These are phyloP conservation scores for Carallia brachiata DNA, from an alignment of 345 rosid genomes.

Conservation along the genomic window DNA sequence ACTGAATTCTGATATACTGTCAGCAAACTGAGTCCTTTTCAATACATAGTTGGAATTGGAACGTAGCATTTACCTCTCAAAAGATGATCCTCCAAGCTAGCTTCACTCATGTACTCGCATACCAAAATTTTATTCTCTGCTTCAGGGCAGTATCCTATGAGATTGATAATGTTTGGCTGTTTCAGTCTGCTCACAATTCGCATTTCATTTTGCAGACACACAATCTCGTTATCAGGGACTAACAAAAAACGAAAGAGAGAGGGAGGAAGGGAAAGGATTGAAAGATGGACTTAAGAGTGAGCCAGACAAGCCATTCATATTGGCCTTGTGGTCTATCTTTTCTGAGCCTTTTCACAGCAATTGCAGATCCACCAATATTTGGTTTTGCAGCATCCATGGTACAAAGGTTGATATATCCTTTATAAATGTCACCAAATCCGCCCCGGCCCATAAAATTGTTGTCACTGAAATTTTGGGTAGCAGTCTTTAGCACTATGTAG, in stretches of 20 bases:
- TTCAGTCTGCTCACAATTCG: constrained; percentile 2
- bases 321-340: constrained; percentile 14
- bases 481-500: constrained; percentile 17
- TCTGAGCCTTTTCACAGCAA: constrained; percentile 11
- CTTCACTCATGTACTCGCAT: neutral
- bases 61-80: constrained; percentile 3
- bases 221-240: neutral
- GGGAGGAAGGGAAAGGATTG: neutral
- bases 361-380: constrained; percentile 3
- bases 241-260: neutral
- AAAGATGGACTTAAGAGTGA: neutral
- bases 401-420: constrained; percentile 6
- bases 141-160: constrained; percentile 16
- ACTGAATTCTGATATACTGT: neutral
- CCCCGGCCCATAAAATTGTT: constrained; percentile 4
- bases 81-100: constrained; percentile 10
- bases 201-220: constrained; percentile 12
- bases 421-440: constrained; percentile 11
- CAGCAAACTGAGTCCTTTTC: neutral
- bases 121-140: constrained; percentile 5
- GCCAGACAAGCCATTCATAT: neutral
- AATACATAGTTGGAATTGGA: neutral
- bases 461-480: constrained; percentile 11
- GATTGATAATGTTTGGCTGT: constrained; percentile 18
- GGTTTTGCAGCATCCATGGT: constrained; percentile 6